phyloP scores from a whole-genome alignment of 352 stramenopile species.

The Pythium insidiosum region DNA sequence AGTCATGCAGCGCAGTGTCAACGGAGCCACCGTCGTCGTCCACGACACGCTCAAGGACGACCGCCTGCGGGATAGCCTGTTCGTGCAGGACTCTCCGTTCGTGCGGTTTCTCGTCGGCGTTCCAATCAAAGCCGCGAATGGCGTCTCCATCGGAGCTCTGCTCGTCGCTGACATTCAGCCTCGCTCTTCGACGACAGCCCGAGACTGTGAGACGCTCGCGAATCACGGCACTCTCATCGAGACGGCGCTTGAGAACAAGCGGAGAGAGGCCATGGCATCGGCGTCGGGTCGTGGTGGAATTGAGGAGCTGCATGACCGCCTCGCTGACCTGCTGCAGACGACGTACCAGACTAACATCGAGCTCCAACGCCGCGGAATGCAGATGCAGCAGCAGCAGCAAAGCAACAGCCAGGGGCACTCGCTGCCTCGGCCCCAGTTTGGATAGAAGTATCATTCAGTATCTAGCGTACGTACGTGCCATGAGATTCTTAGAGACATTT shows the following conservation, averaged over 20 bases:
- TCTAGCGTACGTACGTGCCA: too few relatives aligned
- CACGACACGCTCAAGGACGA: slow-evolving; percentile 34
- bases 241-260: slow-evolving; percentile 11
- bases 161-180: slow-evolving; percentile 43
- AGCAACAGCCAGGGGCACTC: too few relatives aligned
- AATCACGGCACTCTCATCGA: slow-evolving; percentile 8
- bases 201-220: background rate
- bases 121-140: slow-evolving; percentile 35
- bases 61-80: slow-evolving; percentile 37
- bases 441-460: too few relatives aligned
- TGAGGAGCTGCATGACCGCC: slow-evolving; percentile 7
- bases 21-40: slow-evolving; percentile 25
- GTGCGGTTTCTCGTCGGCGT: slow-evolving; percentile 50
- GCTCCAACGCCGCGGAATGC: slow-evolving; percentile 11
- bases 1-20: slow-evolving; percentile 40
- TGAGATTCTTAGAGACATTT: too few relatives aligned
- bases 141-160: slow-evolving; percentile 43
- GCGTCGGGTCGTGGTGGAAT: background rate
- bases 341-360: slow-evolving; percentile 9
- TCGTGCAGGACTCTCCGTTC: slow-evolving; percentile 39
- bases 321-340: slow-evolving; percentile 14
- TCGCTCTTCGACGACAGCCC: slow-evolving; percentile 13
- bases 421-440: background rate
- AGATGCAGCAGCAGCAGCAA: slow-evolving; percentile 14
- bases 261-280: slow-evolving; percentile 1